Conservation (phyloP, 2,329 filamentous ascomycete species). For the Diaporthe ampelina region DNA sequence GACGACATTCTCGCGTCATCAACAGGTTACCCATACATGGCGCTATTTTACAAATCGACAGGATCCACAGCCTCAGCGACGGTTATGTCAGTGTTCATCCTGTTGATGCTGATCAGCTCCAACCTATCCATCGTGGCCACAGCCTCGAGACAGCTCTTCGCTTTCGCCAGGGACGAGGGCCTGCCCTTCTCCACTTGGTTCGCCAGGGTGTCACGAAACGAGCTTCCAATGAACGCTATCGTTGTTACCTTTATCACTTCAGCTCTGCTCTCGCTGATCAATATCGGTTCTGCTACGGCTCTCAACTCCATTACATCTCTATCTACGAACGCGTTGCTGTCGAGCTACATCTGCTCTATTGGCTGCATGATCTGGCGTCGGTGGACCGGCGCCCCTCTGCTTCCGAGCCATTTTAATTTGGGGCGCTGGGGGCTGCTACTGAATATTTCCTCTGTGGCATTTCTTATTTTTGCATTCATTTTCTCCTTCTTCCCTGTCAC, state of each 20-base stretch:
- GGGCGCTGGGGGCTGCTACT: conserved; percentile 35
- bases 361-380: conserved; percentile 50
- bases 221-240: conserved; percentile 42
- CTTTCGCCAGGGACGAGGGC: conserved; percentile 53
- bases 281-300: conserved; percentile 33
- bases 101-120: conserved; percentile 45
- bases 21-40: conserved; percentile 48
- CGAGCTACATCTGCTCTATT: conserved; percentile 41
- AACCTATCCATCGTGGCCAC: conserved; percentile 48
- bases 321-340: conserved; percentile 36
- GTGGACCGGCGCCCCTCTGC: conserved; percentile 47
- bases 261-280: conserved; percentile 32
- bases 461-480: conserved; percentile 36
- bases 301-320: conserved; percentile 42
- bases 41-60: conserved; percentile 47
- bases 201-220: conserved; percentile 43
- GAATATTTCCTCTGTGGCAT: conserved; percentile 38
- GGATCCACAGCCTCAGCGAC: conserved; percentile 43
- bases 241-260: conserved; percentile 30
- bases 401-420: conserved; percentile 37
- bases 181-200: conserved; percentile 50
- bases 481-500: conserved; percentile 40
- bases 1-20: conserved; percentile 25
- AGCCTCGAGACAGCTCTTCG: conserved; percentile 49
- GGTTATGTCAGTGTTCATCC: conserved; percentile 47